Evolutionary conservation across 768 basidiomycete genomes (phyloP).

Genomic region (Kwoniella newhampshirensis): DNA sequence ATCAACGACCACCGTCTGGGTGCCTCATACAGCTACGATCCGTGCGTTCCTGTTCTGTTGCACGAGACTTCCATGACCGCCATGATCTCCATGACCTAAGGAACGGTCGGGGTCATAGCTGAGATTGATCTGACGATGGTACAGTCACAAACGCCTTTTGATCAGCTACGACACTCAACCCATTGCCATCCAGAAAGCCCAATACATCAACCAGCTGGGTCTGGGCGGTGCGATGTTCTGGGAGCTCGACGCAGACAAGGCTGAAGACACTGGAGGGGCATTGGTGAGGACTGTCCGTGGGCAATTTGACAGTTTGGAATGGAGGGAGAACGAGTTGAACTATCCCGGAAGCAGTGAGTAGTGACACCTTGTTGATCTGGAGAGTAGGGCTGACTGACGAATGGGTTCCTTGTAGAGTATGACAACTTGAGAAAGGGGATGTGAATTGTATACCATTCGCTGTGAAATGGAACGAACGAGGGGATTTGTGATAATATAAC

Average conservation of each 20-base stretch:
- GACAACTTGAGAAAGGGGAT: constrained; percentile 44
- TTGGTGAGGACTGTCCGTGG: constrained; percentile 73
- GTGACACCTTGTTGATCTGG: no score
- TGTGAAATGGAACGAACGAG: no score
- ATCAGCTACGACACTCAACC: constrained; percentile 75
- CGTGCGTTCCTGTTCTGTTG: constrained; percentile 64
- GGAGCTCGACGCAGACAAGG: constrained; percentile 79
- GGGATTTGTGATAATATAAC: no score
- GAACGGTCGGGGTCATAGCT: constrained; percentile 69
- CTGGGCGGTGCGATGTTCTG: constrained; percentile 87
- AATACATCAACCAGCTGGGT: constrained; percentile 72
- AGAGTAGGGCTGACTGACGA: constrained; percentile 78
- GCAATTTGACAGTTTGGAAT: constrained; percentile 71
- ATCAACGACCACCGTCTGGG: constrained; percentile 65
- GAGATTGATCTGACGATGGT: constrained; percentile 66
- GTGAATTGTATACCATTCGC: no score
- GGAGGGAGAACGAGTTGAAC: constrained; percentile 72
- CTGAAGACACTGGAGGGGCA: constrained; percentile 61
- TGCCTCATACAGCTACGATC: constrained; percentile 84
- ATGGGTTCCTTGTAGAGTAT: constrained; percentile 42
- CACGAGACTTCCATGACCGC: constrained; percentile 72
- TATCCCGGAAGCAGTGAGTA: constrained; percentile 58
- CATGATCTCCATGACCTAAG: no score
- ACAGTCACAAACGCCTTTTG: constrained; percentile 60
- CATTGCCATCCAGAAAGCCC: constrained; percentile 63